A percentile compares a stretch with the other conserved stretches of the same genome.
These are phyloP conservation scores for Fusarium sp. DNA, from an alignment of 2,329 filamentous ascomycete species.

Conservation along the genomic window DNA sequence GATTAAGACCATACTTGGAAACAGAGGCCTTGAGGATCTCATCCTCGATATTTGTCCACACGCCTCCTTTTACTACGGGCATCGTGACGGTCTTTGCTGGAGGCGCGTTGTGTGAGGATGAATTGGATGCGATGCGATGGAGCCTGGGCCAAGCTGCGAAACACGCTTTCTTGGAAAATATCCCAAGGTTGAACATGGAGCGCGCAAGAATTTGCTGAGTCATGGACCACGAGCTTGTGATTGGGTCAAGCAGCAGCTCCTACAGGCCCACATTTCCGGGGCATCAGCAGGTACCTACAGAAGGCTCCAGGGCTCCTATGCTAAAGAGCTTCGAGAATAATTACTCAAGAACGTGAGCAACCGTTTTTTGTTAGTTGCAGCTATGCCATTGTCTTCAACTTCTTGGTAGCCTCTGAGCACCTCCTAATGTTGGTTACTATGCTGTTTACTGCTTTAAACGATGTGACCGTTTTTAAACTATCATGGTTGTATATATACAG, in stretches of 20 bases:
- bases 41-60: constrained; percentile 84
- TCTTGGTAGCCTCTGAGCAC: too few species aligned
- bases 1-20: constrained; percentile 93
- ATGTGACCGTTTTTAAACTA: too few species aligned
- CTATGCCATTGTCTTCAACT: too few species aligned
- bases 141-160: constrained; percentile 32
- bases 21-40: constrained; percentile 97
- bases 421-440: too few species aligned
- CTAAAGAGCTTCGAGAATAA: not conserved
- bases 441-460: too few species aligned
- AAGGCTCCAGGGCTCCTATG: not conserved
- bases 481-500: too few species aligned
- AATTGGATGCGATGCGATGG: constrained; percentile 19
- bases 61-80: constrained; percentile 78
- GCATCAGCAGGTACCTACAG: not conserved
- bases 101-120: constrained; percentile 29
- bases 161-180: constrained; percentile 47
- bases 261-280: constrained; percentile 7
- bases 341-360: too few species aligned
- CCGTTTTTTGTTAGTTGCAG: too few species aligned
- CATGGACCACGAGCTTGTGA: constrained; percentile 11
- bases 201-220: constrained; percentile 38
- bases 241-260: constrained; percentile 15
- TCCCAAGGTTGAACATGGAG: constrained; percentile 30
- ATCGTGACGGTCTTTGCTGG: constrained; percentile 54